These are phyloP conservation scores for Nakazawaea peltata DNA, from an alignment of 805 yeast genomes.

Conservation along the genomic window DNA sequence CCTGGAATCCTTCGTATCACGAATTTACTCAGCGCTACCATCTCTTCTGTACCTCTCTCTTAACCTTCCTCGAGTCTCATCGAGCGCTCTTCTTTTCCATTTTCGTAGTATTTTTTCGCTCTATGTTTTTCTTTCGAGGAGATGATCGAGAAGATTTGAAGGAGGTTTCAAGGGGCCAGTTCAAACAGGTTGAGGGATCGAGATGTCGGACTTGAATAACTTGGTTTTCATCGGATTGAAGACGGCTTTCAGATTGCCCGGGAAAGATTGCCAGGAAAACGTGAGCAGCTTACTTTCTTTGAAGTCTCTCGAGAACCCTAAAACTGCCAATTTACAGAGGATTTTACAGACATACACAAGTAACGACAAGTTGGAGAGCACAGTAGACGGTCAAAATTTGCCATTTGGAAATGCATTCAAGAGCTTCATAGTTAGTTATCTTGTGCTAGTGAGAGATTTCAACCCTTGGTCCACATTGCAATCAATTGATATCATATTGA, in stretches of 20 bases:
- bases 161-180: no score
- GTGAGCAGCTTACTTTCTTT: constrained; percentile 19
- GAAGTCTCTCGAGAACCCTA: constrained; percentile 20
- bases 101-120: no score
- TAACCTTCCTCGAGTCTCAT: no score
- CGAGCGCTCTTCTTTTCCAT: no score
- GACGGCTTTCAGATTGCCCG: constrained; percentile 14
- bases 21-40: no score
- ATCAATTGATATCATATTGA: constrained; percentile 46
- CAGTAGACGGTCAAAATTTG: constrained; percentile 14
- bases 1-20: no score
- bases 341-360: constrained; percentile 13
- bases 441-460: constrained; percentile 37
- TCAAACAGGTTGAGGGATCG: no score
- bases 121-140: no score
- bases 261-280: constrained; percentile 16
- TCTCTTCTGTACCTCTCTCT: no score
- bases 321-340: constrained; percentile 20
- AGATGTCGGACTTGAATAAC: constrained; percentile 5
- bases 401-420: constrained; percentile 29
- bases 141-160: no score
- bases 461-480: constrained; percentile 48
- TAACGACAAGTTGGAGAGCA: constrained; percentile 12
- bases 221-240: constrained; percentile 1
- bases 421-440: constrained; percentile 31